phyloP scores from a whole-genome alignment of 768 basidiomycete genomes.

The Mycena pura region DNA sequence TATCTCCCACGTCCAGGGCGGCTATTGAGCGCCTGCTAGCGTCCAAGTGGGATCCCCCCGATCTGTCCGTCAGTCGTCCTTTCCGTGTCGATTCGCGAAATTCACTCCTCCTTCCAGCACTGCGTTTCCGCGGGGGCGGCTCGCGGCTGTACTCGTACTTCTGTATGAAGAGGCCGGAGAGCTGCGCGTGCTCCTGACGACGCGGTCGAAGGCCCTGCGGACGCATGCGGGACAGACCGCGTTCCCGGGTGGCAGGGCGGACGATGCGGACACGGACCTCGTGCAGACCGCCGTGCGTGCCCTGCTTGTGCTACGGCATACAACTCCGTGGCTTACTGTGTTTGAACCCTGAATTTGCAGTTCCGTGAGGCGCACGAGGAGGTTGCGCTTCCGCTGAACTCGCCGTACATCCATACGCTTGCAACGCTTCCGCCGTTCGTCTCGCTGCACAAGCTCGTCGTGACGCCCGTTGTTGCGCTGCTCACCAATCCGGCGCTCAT shows the following conservation, averaged over 20 bases:
- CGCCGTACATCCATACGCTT: conserved; percentile 63
- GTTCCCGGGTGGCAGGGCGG: conserved; percentile 81
- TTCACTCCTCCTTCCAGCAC: conserved; percentile 36
- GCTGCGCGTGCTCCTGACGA: conserved; percentile 83
- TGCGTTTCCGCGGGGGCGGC: conserved; percentile 45
- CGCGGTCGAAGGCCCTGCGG: conserved; percentile 76
- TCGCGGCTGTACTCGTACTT: conserved; percentile 81
- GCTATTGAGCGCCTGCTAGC: conserved; percentile 6
- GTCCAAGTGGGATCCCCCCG: conserved; percentile 42
- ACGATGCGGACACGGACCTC: conserved; percentile 66
- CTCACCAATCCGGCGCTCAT: conserved; percentile 64
- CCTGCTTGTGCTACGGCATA: background rate
- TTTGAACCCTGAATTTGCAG: conserved; percentile 44
- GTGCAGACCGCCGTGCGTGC: conserved; percentile 76
- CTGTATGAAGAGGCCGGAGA: conserved; percentile 74
- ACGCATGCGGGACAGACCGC: conserved; percentile 86
- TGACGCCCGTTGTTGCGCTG: conserved; percentile 81
- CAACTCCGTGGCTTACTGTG: background rate
- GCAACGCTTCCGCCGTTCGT: conserved; percentile 71
- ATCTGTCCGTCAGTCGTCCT: conserved; percentile 58
- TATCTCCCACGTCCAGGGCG: conserved; percentile 2
- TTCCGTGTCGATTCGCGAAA: conserved; percentile 14
- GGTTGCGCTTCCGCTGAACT: conserved; percentile 68
- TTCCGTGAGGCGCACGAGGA: conserved; percentile 88
- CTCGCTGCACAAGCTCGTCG: conserved; percentile 70